A percentile compares a stretch with the other conserved stretches of the same genome.
Evolutionary conservation across 2,329 filamentous ascomycete genomes (phyloP).

Genomic region (Gnomoniopsis sp.): DNA sequence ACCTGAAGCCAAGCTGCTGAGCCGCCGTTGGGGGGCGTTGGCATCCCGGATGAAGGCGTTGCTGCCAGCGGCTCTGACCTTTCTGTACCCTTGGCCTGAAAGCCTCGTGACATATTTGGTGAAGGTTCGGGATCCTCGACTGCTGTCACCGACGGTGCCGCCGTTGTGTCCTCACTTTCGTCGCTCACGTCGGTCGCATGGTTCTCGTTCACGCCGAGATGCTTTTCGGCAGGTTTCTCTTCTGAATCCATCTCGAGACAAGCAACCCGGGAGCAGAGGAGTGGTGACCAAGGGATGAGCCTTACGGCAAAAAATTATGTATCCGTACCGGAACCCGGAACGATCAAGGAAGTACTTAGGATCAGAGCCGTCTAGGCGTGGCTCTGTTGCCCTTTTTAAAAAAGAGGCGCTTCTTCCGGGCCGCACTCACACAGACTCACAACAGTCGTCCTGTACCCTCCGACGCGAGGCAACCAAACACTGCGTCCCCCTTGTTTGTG

Average conservation of each 20-base stretch:
- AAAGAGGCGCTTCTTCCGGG: neutral
- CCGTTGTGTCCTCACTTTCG: neutral
- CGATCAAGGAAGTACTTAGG: neutral
- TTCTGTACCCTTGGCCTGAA: neutral
- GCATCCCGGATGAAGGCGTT: neutral
- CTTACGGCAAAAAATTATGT: neutral
- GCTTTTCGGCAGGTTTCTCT: neutral
- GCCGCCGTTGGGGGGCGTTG: slow-evolving; percentile 41
- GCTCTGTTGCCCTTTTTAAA: neutral
- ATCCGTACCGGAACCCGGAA: neutral
- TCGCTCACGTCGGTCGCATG: neutral
- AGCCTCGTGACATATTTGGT: neutral
- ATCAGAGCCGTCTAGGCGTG: neutral
- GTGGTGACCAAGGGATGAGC: no score
- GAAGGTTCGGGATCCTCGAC: neutral
- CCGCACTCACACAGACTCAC: neutral
- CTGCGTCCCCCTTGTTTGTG: neutral
- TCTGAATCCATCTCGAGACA: neutral
- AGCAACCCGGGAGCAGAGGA: neutral
- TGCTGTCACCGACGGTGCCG: neutral
- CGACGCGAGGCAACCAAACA: neutral
- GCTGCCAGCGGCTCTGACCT: neutral
- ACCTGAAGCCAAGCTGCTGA: slow-evolving; percentile 54
- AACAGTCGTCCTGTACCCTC: neutral
- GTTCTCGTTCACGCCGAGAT: neutral